These are phyloP conservation scores for Pichia exigua DNA, from an alignment of 805 yeast species.

Conservation along the genomic window DNA sequence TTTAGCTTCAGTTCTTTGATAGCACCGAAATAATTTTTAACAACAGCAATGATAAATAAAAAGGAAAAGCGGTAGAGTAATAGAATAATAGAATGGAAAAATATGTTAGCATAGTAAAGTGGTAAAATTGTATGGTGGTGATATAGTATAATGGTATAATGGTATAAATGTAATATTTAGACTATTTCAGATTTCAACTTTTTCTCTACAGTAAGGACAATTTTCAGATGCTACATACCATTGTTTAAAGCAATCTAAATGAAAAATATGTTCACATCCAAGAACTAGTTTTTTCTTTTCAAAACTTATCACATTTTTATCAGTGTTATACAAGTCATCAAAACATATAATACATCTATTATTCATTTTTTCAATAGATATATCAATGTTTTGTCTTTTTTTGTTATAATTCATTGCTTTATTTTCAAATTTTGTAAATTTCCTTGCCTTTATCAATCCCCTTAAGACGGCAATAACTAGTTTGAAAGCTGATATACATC, in stretches of 20 bases:
- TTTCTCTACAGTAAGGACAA: conserved; percentile 16
- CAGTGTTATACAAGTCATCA: conserved; percentile 6
- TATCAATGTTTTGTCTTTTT: neutral
- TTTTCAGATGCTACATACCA: conserved; percentile 14
- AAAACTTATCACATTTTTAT: neutral
- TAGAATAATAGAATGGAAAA: too few relatives aligned
- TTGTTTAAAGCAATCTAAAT: conserved; percentile 13
- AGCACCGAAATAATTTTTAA: neutral
- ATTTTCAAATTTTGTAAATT: conserved; percentile 9
- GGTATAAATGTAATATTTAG: neutral
- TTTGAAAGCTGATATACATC: conserved; percentile 12
- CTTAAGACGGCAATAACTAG: conserved; percentile 12
- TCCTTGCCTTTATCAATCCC: conserved; percentile 12
- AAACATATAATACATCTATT: conserved; percentile 16
- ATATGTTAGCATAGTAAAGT: neutral
- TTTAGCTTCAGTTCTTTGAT: too few relatives aligned
- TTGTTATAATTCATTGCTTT: neutral
- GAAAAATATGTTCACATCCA: conserved; percentile 16
- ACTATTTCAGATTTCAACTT: conserved; percentile 1
- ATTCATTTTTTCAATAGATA: conserved; percentile 5
- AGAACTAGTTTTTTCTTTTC: neutral
- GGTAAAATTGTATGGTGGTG: neutral
- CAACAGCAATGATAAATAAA: neutral
- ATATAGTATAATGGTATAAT: neutral
- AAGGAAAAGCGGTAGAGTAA: too few relatives aligned